Evolutionary conservation across 2,329 filamentous ascomycete species (phyloP).

Genomic region (Emydomyces testavorans): DNA sequence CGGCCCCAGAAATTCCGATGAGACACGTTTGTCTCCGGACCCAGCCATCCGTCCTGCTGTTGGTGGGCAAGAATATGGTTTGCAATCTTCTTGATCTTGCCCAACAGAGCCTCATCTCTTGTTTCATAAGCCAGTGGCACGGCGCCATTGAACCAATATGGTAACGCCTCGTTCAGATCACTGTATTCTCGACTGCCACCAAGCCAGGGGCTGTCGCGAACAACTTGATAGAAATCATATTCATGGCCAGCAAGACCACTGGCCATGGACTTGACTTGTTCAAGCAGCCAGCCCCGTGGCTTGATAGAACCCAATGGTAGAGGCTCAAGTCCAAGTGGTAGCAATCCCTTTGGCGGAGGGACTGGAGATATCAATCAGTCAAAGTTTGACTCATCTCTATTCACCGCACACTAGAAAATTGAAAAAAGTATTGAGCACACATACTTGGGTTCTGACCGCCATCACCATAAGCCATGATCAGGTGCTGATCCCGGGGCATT

Average conservation of each 20-base stretch:
- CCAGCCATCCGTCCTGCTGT: constrained; percentile 47
- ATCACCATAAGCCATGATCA: neutral
- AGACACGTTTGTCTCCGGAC: constrained; percentile 38
- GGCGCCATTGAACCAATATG: constrained; percentile 50
- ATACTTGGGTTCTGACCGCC: constrained; percentile 6
- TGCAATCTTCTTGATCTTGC: constrained; percentile 38
- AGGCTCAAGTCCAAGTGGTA: constrained; percentile 12
- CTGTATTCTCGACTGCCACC: constrained; percentile 44
- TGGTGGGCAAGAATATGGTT: constrained; percentile 42
- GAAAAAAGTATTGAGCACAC: neutral
- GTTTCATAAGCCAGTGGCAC: constrained; percentile 46
- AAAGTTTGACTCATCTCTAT: neutral
- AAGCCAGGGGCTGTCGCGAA: constrained; percentile 42
- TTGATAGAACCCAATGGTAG: constrained; percentile 42
- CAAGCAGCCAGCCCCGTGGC: constrained; percentile 42
- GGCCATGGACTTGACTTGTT: constrained; percentile 41
- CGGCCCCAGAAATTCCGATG: constrained; percentile 45
- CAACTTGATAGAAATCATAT: constrained; percentile 46
- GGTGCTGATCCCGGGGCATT: neutral
- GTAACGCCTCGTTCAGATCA: constrained; percentile 43
- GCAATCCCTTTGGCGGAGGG: neutral
- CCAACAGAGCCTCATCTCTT: constrained; percentile 40
- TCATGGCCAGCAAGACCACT: constrained; percentile 44
- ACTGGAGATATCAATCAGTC: neutral
- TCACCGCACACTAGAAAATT: too few species aligned